These are phyloP conservation scores for Pythium dissotocum DNA, from an alignment of 352 stramenopile genomes.

Conservation along the genomic window DNA sequence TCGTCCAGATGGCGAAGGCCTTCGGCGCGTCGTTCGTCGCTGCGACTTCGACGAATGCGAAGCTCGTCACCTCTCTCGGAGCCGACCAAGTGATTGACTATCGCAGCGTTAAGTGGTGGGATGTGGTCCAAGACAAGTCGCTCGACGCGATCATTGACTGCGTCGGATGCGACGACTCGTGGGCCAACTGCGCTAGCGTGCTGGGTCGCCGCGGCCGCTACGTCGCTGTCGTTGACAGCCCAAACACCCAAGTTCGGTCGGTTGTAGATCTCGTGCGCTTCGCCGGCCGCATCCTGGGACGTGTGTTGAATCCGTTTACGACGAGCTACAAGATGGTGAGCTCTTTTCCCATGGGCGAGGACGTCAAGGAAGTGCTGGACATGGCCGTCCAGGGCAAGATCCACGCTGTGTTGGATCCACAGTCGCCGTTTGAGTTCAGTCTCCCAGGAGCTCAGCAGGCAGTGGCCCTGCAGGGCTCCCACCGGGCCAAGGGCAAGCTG, in stretches of 20 bases:
- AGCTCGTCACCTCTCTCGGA: slow-evolving; percentile 46
- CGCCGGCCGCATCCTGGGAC: slow-evolving; percentile 21
- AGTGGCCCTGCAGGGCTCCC: slow-evolving; percentile 59
- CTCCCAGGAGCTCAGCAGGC: slow-evolving; percentile 50
- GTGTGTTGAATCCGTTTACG: slow-evolving; percentile 38
- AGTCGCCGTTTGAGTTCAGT: slow-evolving; percentile 68
- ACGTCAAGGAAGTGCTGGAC: slow-evolving; percentile 45
- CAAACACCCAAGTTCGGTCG: slow-evolving; percentile 28
- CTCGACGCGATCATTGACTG: slow-evolving; percentile 52
- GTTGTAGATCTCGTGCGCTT: slow-evolving; percentile 35
- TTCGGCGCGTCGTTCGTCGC: slow-evolving; percentile 61
- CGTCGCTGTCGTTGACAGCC: slow-evolving; percentile 36
- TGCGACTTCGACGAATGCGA: slow-evolving; percentile 48
- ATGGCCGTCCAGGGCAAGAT: slow-evolving; percentile 51
- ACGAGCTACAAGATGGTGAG: slow-evolving; percentile 34
- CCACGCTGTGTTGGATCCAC: slow-evolving; percentile 57
- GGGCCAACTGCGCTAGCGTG: slow-evolving; percentile 31
- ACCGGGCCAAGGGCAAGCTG: slow-evolving; percentile 78
- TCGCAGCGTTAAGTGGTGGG: slow-evolving; percentile 47
- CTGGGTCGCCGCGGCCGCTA: slow-evolving; percentile 32
- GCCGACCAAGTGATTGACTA: slow-evolving; percentile 61
- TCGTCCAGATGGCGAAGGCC: slow-evolving; percentile 63
- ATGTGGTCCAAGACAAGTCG: slow-evolving; percentile 26
- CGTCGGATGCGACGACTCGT: slow-evolving; percentile 38
- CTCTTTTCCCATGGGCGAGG: slow-evolving; percentile 35